Percentiles rank a stretch among this genome's conserved stretches.
Conservation (phyloP, 176 grass and related monocot genomes). For the Triticum urartu region DNA sequence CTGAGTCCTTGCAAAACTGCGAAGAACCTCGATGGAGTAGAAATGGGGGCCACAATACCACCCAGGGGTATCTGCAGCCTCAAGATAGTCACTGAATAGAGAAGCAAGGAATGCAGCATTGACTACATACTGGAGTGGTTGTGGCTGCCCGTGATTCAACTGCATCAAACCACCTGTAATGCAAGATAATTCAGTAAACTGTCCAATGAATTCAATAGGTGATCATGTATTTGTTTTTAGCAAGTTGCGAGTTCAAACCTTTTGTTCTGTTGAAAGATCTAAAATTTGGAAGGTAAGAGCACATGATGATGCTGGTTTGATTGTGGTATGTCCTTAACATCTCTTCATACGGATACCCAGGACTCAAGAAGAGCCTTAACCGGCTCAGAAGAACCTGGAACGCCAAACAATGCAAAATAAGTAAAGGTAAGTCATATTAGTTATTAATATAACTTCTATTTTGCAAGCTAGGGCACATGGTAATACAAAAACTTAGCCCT, state of each 20-base stretch:
- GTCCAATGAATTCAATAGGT: background rate
- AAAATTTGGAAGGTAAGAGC: conserved; percentile 87
- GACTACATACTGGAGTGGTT: conserved; percentile 80
- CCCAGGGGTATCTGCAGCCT: conserved; percentile 87
- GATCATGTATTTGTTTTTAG: background rate
- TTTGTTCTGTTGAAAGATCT: conserved; percentile 84
- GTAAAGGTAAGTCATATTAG: background rate
- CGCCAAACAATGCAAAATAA: conserved; percentile 17
- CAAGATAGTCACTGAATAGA: conserved; percentile 88
- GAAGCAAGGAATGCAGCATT: conserved; percentile 94
- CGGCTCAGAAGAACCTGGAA: conserved; percentile 90
- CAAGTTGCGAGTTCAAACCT: conserved; percentile 42
- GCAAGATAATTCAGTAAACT: conserved; percentile 27
- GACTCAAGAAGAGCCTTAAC: conserved; percentile 96
- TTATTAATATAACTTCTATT: background rate
- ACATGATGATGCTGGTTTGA: conserved; percentile 92
- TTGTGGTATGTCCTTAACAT: conserved; percentile 89
- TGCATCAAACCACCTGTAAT: conserved; percentile 84
- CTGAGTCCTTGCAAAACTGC: conserved; percentile 82
- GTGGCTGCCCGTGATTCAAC: conserved; percentile 86
- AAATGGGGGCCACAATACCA: conserved; percentile 96
- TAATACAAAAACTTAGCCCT: background rate
- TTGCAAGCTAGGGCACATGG: background rate
- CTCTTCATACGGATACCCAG: conserved; percentile 95
- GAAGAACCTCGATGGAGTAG: conserved; percentile 74